Base-by-base conservation (phyloP, 768 basidiomycete genomes). In the Lactarius quietus region DNA sequence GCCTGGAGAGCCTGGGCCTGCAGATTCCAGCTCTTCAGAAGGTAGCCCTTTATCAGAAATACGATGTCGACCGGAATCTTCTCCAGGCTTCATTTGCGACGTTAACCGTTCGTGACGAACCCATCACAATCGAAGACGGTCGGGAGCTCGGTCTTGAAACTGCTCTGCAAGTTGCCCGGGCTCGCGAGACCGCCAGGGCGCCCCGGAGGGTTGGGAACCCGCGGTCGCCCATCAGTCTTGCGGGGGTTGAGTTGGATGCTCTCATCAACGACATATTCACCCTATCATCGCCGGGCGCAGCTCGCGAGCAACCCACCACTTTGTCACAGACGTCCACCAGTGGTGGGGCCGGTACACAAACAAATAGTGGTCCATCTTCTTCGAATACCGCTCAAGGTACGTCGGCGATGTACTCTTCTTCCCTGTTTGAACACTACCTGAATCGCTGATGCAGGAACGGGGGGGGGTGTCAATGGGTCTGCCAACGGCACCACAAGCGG, bases 91-190 rank as follows among this genome's bases (percentile, higher is more conserved):
- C 81, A 0, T 89, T 88, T 57, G 78, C 80, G 26, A 72, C 76
- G 0, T 76, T 90, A 0, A 85, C 84, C 48, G 76, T 76, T 12
- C 83, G 86, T 1, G 77, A 79, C 0, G 80, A 79, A 0, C 81
- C 87, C 0, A 77, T 87, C 14, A 79, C 77, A 0, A 73, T 82
- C 1, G 78, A 78, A 12, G 91, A 90, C 61, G 86, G 83, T 45
- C 73, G 76, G 9, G 76, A 77, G 33, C 75, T 92, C 17, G 84
- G 85, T 56, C 72, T 85, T 68, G 82, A 86, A 31, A 85, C 84
- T 0, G 77, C 84, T 0, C 72, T 88, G 3, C 79, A 73, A 35
- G 75, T 90, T 17, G 84, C 84, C 0, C 72, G 74, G 0, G 84
- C 83, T 1, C 80, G 88, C 1, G 88, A 89, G 65, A 75, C 33